phyloP scores from a whole-genome alignment of 352 stramenopile genomes.

The Plasmopara viticola region DNA sequence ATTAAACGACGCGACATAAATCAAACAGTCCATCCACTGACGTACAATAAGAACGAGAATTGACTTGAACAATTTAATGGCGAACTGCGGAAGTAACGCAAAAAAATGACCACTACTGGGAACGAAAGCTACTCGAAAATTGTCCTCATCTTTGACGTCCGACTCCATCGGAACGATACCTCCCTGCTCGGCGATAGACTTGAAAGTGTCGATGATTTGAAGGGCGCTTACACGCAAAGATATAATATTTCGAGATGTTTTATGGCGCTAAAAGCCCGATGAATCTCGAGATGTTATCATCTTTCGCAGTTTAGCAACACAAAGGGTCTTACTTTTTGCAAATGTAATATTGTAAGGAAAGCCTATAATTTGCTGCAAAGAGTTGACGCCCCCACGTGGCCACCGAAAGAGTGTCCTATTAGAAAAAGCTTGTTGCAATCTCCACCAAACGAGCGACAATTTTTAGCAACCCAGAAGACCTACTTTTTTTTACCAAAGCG shows the following conservation, averaged over 20 bases:
- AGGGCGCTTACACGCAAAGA: conserved; percentile 55
- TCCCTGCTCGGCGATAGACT: neutral
- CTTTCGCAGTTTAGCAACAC: conserved; percentile 6
- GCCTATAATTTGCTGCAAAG: conserved; percentile 43
- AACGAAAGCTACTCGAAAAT: too few relatives aligned
- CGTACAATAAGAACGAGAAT: too few relatives aligned
- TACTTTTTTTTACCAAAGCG: conserved; percentile 13
- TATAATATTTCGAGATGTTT: conserved; percentile 72
- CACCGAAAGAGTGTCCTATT: conserved; percentile 60
- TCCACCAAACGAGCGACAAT: conserved; percentile 42
- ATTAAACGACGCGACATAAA: too few relatives aligned
- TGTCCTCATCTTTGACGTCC: too few relatives aligned
- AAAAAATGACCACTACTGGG: too few relatives aligned
- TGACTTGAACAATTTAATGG: too few relatives aligned
- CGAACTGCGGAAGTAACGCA: too few relatives aligned
- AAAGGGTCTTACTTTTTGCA: conserved; percentile 5
- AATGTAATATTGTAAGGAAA: conserved; percentile 16
- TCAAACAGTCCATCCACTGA: too few relatives aligned
- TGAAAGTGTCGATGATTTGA: conserved; percentile 13
- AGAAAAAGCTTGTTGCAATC: conserved; percentile 47
- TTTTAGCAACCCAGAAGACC: conserved; percentile 50
- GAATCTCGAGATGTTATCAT: conserved; percentile 31
- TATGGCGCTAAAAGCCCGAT: conserved; percentile 62
- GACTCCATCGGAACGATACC: too few relatives aligned
- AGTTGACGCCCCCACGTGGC: conserved; percentile 45